Evolutionary conservation across 2,329 filamentous ascomycete species (phyloP), one percentile per base, ranked within the genome.

Genomic region (Pseudogymnoascus sp.): DNA sequence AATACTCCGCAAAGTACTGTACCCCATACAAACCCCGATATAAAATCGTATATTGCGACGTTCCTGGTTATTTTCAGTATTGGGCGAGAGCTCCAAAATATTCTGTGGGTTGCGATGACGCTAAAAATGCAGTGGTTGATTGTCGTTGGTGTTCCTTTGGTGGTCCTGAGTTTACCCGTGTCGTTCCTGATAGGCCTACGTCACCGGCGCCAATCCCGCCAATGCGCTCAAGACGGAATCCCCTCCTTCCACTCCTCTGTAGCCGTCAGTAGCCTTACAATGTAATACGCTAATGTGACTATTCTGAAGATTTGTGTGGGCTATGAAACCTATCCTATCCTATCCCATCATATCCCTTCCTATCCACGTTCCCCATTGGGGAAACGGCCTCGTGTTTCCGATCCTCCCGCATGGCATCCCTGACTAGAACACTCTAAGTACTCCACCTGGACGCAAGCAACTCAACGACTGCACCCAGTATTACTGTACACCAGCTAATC

Each of bases 341-440:
- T 11, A 31, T 23, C 21, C 21, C 21, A 23, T 23, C 25, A 25
- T 12, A 18, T 16, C 25, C 46, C 25, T 7, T 7, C 2, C 28
- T 11, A 31, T 3, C 28, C 28, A 56, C 46, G 46, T 34, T 34
- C 46, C 9, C 4, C 25, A 56, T 56, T 56, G 46, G 46, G 46
- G 46, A 34, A 56, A 56, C 12, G n/a, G 5, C 25, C 46, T 56
- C 46, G 28, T 56, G 49, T 56, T 34, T 34, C 49, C 49, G 28
- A 56, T 56, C 49, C 49, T 56, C 49, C 49, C 49, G 49, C 49
- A 56, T 34, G 25, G 49, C 49, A 56, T 56, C 49, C 42, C 49
- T 21, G 9, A 31, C 49, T 56, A 56, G 49, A 34, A 16, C 3
- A 12, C 31, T 12, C 31, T 34, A 34, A 34, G 31, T 34, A 56